These are phyloP conservation scores for Chrysanthemum lavandulifolium DNA, from an alignment of 129 eudicot genomes.

Conservation along the genomic window DNA sequence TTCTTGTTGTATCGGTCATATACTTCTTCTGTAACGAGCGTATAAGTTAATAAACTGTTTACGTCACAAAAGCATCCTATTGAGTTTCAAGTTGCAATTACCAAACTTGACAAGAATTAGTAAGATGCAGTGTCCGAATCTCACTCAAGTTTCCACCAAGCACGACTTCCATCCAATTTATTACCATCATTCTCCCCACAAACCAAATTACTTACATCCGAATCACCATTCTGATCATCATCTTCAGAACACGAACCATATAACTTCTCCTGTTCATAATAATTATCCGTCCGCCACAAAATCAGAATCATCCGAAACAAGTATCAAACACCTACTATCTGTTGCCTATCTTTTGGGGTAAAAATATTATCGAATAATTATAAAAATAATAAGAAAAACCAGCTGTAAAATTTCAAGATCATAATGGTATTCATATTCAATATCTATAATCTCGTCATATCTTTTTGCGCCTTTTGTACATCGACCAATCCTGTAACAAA, in stretches of 20 bases:
- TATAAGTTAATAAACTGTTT: neutral
- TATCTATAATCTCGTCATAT: too few relatives aligned
- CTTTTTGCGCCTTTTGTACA: too few relatives aligned
- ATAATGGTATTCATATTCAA: too few relatives aligned
- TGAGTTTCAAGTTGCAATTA: neutral
- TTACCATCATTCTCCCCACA: conserved; percentile 31
- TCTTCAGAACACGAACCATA: conserved; percentile 13
- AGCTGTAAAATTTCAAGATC: too few relatives aligned
- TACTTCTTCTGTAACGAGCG: too few relatives aligned
- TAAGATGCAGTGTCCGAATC: conserved; percentile 21
- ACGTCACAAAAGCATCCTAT: neutral
- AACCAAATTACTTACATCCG: conserved; percentile 2
- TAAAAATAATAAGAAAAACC: too few relatives aligned
- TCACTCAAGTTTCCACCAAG: conserved; percentile 64
- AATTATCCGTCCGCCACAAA: neutral
- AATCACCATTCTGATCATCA: conserved; percentile 28
- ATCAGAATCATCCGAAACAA: too few relatives aligned
- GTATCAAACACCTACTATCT: too few relatives aligned
- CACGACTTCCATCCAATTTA: conserved; percentile 27
- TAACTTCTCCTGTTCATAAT: neutral
- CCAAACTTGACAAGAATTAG: neutral
- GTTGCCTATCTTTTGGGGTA: too few relatives aligned
- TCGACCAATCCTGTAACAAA: too few relatives aligned
- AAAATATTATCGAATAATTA: too few relatives aligned
- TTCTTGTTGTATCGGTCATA: too few relatives aligned